phyloP scores from a whole-genome alignment of 1,284 basidiomycete genomes.

The Cutaneotrichosporon sp. region DNA sequence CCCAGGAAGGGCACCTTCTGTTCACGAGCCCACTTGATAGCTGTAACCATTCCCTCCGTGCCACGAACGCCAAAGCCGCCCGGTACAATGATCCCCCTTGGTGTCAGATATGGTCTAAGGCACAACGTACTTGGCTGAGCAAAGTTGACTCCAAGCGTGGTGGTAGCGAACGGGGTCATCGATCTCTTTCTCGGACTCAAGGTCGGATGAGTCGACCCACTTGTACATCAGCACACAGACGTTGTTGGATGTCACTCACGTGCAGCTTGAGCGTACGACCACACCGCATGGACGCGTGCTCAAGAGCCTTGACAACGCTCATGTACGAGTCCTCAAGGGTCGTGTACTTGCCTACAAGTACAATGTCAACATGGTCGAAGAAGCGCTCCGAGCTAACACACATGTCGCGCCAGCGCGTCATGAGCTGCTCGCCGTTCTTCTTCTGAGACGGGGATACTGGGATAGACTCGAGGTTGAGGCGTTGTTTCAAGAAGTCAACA shows the following conservation, averaged over 20 bases:
- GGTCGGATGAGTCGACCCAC: conserved; percentile 97
- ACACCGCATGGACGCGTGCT: conserved; percentile 92
- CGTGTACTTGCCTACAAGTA: conserved; percentile 96
- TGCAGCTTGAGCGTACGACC: conserved; percentile 75
- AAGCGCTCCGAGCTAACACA: conserved; percentile 83
- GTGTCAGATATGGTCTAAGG: background rate
- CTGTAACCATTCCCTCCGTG: conserved; percentile 95
- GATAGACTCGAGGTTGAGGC: conserved; percentile 67
- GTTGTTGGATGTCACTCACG: conserved; percentile 51
- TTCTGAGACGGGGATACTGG: conserved; percentile 56
- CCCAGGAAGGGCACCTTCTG: conserved; percentile 92
- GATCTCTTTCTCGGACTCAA: conserved; percentile 75
- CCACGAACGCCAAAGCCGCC: conserved; percentile 93
- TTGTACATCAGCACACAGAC: conserved; percentile 40
- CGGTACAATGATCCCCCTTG: conserved; percentile 86
- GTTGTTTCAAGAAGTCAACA: conserved; percentile 72
- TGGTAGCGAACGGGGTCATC: conserved; percentile 84
- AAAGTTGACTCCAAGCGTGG: conserved; percentile 90
- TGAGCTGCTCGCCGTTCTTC: conserved; percentile 63
- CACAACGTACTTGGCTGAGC: conserved; percentile 69
- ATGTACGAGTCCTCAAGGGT: conserved; percentile 97
- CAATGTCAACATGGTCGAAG: conserved; percentile 87
- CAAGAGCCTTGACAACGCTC: conserved; percentile 94
- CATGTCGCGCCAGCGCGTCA: conserved; percentile 73
- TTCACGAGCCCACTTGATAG: conserved; percentile 94